phyloP scores from a whole-genome alignment of 805 yeast genomes.

The Ascoidea rubescens region DNA sequence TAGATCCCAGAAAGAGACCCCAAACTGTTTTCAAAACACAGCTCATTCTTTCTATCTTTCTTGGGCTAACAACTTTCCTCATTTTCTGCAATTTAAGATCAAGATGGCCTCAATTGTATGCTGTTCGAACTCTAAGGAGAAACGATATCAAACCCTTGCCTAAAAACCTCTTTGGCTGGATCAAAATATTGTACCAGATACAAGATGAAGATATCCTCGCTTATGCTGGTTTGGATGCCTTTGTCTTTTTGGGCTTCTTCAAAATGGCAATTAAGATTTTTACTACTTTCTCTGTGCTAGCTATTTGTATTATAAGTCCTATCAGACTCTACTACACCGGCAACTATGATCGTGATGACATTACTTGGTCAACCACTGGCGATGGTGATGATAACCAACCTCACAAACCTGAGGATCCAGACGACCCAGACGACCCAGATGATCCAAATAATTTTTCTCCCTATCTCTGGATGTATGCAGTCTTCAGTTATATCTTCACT shows the following conservation, averaged over 20 bases:
- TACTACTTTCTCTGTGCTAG: slow-evolving; percentile 28
- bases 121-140: slow-evolving; percentile 37
- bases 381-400: background rate
- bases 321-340: slow-evolving; percentile 39
- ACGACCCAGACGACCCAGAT: slow-evolving; percentile 6
- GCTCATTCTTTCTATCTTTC: slow-evolving; percentile 29
- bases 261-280: slow-evolving; percentile 60
- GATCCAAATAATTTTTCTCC: slow-evolving; percentile 17
- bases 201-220: slow-evolving; percentile 37
- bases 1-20: slow-evolving; percentile 26
- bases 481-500: slow-evolving; percentile 43
- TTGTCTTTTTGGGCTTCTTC: slow-evolving; percentile 82
- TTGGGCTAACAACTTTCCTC: slow-evolving; percentile 32
- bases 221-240: slow-evolving; percentile 79
- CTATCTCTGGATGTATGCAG: slow-evolving; percentile 37
- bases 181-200: slow-evolving; percentile 29
- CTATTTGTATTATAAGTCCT: slow-evolving; percentile 36
- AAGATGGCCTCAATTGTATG: slow-evolving; percentile 43
- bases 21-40: slow-evolving; percentile 48
- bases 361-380: background rate
- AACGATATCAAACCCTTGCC: slow-evolving; percentile 31
- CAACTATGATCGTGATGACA: slow-evolving; percentile 23
- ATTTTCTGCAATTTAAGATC: slow-evolving; percentile 37
- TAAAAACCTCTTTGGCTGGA: slow-evolving; percentile 37
- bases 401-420: slow-evolving; percentile 14